A percentile compares a stretch with the other conserved stretches of the same genome.
phyloP scores from a whole-genome alignment of 2,329 filamentous ascomycete genomes.

The Aureobasidium leucospermi region DNA sequence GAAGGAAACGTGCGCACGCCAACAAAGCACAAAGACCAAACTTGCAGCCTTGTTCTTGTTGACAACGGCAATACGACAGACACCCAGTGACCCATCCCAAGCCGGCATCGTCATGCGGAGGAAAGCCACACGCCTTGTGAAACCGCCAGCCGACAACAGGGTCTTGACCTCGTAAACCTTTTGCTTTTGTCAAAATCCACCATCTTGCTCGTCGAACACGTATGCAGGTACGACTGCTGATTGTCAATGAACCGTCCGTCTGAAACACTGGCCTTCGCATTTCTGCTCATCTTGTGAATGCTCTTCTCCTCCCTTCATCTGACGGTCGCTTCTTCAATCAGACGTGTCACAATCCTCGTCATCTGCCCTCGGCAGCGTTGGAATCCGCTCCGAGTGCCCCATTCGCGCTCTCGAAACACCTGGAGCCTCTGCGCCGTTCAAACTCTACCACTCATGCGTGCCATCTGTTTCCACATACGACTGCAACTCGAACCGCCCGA shows the following conservation, averaged over 20 bases:
- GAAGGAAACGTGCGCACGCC: neutral
- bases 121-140: neutral
- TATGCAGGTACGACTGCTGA: constrained; percentile 5
- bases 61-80: constrained; percentile 2
- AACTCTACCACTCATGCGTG: neutral
- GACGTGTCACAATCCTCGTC: neutral
- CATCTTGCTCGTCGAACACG: neutral
- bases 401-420: neutral
- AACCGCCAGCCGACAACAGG: neutral
- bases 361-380: constrained; percentile 1
- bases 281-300: neutral
- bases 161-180: neutral
- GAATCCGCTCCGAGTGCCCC: constrained; percentile 1
- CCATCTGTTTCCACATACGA: neutral
- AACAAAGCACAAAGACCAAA: neutral
- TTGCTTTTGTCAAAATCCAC: neutral
- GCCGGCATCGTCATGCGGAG: constrained; percentile 7
- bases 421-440: neutral
- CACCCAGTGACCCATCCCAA: neutral
- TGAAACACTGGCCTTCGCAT: constrained; percentile 1
- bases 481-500: neutral
- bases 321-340: neutral
- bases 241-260: neutral
- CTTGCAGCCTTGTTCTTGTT: constrained; percentile 1
- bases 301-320: neutral